Base-by-base conservation (phyloP, 2,329 filamentous ascomycete species). In the Talaromyces rugulosus region DNA sequence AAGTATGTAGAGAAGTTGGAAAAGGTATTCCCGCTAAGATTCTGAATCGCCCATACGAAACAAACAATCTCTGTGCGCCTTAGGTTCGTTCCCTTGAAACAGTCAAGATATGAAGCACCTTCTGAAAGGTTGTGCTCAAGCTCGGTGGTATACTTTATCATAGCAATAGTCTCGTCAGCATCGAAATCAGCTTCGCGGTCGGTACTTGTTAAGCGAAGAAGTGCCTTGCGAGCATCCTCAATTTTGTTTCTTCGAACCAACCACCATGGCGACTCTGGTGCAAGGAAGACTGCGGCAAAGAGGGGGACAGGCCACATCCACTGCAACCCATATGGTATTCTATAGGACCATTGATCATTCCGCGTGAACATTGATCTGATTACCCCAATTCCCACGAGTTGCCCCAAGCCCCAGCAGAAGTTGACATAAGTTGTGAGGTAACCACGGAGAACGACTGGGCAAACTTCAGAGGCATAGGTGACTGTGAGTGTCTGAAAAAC, bases 111-210 rank as follows among this genome's bases (percentile, higher is more conserved):
- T 56, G 83, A 87, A 6, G 90, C 86, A 33, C 91, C 91, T 6
- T 79, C 23, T 23, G 23, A 23, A 23, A 23, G 23, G 2, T 78
- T 4, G 90, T 90, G 84, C 73, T 96, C 92, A n/a, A 96, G 80
- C 0, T 89, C 89, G 0, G 89, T 93, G 0, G 92, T 96, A 71
- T 95, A 91, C 1, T 92, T 86, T 89, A 96, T 96, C 91, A 96
- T 95, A 69, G 90, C 88, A 57, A 96, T 82, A 0, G 90, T 95
- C 77, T 95, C 90, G 64, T 96, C 89, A 14, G 89, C 85, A 70
- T 96, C 85, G 68, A 94, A 93, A 63, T 88, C 84, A 0, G 85
- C 87, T 63, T 91, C 87, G 1, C 66, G 65, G 7, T 42, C 30
- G 6, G 72, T 69, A 66, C 75, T 76, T 5, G 83, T 82, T 60